Evolutionary conservation across 2,329 filamentous ascomycete genomes (phyloP).

Genomic region (Paecilomyces sp.): DNA sequence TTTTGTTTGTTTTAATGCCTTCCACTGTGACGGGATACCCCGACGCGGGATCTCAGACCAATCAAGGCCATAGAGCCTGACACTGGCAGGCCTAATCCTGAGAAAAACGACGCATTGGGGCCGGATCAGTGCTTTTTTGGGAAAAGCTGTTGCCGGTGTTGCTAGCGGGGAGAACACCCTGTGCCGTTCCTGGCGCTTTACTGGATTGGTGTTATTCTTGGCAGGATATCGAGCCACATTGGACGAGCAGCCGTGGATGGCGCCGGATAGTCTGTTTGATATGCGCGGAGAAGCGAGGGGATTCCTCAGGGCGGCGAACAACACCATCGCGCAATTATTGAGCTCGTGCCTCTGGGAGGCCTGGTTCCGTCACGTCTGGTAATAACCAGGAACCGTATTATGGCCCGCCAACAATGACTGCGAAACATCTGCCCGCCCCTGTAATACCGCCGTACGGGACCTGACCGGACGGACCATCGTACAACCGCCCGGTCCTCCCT

Average conservation of each 20-base stretch:
- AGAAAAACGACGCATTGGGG: not conserved
- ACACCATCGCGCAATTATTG: not conserved
- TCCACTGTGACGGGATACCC: not conserved
- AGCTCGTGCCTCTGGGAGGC: not conserved
- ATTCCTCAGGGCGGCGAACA: not conserved
- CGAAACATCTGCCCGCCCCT: not conserved
- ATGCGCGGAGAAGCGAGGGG: not conserved
- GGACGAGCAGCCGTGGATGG: slow-evolving; percentile 1
- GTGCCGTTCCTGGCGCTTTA: slow-evolving; percentile 2
- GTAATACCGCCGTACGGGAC: not conserved
- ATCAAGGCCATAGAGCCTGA: not conserved
- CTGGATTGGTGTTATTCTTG: not conserved
- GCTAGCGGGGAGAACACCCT: not conserved
- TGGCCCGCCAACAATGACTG: not conserved
- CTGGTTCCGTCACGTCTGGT: not conserved
- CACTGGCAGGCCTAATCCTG: not conserved
- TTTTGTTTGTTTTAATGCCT: not conserved
- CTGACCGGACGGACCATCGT: not conserved
- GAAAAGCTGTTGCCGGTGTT: no score
- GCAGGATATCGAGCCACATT: not conserved
- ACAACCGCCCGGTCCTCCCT: not conserved
- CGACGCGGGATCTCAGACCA: not conserved
- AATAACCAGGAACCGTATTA: not conserved
- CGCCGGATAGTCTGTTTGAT: not conserved
- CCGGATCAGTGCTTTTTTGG: not conserved